A percentile compares a stretch with the other conserved stretches of the same genome.
Evolutionary conservation across 805 yeast genomes (phyloP).

Genomic region (Myxozyma udenii): DNA sequence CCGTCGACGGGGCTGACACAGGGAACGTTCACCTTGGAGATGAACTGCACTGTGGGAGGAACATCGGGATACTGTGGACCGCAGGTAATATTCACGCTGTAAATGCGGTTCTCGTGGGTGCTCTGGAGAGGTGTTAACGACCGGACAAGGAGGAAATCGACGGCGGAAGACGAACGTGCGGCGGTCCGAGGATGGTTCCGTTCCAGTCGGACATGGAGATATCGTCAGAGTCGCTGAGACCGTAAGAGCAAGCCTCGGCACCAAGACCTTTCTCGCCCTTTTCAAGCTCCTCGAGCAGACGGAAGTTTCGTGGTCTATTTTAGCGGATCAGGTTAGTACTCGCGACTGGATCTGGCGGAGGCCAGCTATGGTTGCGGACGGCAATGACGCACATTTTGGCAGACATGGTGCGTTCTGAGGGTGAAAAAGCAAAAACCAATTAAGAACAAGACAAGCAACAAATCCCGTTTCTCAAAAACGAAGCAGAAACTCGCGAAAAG

Average conservation of each 20-base stretch:
- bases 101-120: constrained; percentile 88
- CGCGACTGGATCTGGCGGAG: background rate
- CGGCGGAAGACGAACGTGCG: constrained; percentile 48
- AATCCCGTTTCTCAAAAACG: no score
- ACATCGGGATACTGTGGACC: constrained; percentile 81
- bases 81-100: constrained; percentile 75
- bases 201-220: constrained; percentile 94
- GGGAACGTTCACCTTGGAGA: constrained; percentile 83
- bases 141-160: constrained; percentile 25
- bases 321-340: background rate
- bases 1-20: constrained; percentile 74
- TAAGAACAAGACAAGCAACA: background rate
- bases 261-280: constrained; percentile 98
- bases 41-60: constrained; percentile 80
- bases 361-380: background rate
- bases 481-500: no score
- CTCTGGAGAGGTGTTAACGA: constrained; percentile 38
- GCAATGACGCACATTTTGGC: background rate
- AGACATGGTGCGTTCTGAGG: no score
- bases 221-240: constrained; percentile 79
- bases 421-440: background rate
- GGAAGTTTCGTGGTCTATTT: constrained; percentile 78
- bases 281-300: constrained; percentile 91
- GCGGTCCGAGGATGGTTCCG: constrained; percentile 97
- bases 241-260: constrained; percentile 95